phyloP scores from a whole-genome alignment of 2,329 filamentous ascomycete species.

The Xylaria sp. region DNA sequence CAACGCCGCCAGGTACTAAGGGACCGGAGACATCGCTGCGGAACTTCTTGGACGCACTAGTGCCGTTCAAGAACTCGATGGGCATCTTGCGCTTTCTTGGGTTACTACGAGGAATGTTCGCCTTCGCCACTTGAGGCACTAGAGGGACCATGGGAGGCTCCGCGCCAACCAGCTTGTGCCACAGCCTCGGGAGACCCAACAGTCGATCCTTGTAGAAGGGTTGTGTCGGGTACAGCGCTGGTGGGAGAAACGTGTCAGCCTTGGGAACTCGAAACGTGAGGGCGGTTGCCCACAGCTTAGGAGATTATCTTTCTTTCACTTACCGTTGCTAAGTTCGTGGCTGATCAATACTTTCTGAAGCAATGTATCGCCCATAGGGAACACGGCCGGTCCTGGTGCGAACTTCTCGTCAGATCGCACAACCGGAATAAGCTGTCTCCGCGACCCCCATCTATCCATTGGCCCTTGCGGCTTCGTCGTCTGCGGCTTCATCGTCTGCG shows the following conservation, averaged over 20 bases:
- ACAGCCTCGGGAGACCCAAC: constrained; percentile 24
- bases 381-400: constrained; percentile 50
- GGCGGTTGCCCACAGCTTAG: background rate
- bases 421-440: constrained; percentile 36
- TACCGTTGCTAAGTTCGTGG: constrained; percentile 44
- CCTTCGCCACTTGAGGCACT: constrained; percentile 39
- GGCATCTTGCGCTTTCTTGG: constrained; percentile 49
- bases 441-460: background rate
- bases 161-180: constrained; percentile 21
- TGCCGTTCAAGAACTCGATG: constrained; percentile 41
- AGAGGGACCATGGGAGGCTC: constrained; percentile 38
- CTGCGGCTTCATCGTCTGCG: background rate
- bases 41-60: constrained; percentile 31
- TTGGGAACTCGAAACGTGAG: background rate
- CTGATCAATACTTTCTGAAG: constrained; percentile 49
- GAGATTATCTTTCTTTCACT: constrained; percentile 26
- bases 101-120: constrained; percentile 45
- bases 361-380: constrained; percentile 54
- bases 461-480: background rate
- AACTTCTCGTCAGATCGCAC: constrained; percentile 40
- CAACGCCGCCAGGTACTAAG: constrained; percentile 30
- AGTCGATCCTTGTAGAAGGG: constrained; percentile 33
- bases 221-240: constrained; percentile 41
- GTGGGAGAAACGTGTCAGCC: constrained; percentile 31
- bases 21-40: constrained; percentile 20